These are phyloP conservation scores for Skeletonema marinoi DNA, from an alignment of 108 stramenopile species.

Conservation along the genomic window DNA sequence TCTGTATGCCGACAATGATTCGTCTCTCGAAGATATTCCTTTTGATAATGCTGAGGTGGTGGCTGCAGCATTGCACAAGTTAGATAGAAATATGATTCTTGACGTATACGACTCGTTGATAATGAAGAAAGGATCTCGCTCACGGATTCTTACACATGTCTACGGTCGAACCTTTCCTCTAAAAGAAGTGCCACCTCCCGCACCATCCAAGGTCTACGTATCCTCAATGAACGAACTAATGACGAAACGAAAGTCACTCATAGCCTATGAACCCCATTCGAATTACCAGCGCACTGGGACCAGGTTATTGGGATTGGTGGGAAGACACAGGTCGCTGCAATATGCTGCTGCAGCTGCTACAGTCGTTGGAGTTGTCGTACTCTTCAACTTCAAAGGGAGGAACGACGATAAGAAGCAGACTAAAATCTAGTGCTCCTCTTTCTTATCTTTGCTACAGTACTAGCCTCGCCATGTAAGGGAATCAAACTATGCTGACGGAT, in stretches of 20 bases:
- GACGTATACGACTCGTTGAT: conserved; percentile 67
- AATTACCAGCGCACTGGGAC: conserved; percentile 3
- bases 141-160: conserved; percentile 68
- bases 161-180: conserved; percentile 87
- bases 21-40: conserved; percentile 45
- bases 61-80: conserved; percentile 52
- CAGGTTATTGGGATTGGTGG: background rate
- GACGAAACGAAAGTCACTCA: conserved; percentile 29
- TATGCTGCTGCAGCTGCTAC: conserved; percentile 36
- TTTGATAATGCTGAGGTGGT: conserved; percentile 68
- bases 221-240: conserved; percentile 27
- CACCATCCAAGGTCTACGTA: background rate
- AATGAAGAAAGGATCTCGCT: conserved; percentile 50
- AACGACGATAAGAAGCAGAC: conserved; percentile 26
- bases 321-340: conserved; percentile 19
- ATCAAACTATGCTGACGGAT: no score
- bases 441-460: background rate
- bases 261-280: conserved; percentile 35
- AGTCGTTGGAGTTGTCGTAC: conserved; percentile 25
- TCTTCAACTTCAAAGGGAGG: conserved; percentile 24
- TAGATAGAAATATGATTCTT: conserved; percentile 57
- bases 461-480: no score
- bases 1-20: conserved; percentile 10
- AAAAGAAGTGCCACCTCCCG: background rate
- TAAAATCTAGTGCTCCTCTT: background rate